These are phyloP conservation scores for Lasiodiplodia sp. DNA, from an alignment of 2,329 filamentous ascomycete genomes.

Conservation along the genomic window DNA sequence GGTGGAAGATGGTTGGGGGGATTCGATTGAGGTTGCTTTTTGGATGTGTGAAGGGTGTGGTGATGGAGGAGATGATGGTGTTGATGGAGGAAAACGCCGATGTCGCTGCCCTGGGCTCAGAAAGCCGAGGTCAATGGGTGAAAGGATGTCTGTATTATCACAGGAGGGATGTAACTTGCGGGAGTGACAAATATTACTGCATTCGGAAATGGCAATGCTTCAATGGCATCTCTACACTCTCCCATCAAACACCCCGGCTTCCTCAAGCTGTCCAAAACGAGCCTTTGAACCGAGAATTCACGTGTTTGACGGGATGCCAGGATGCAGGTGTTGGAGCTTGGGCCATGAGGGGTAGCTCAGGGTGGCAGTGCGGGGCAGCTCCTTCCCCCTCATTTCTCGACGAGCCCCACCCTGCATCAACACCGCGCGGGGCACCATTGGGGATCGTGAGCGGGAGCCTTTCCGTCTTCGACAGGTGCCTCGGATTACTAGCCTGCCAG, in stretches of 20 bases:
- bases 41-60: not conserved
- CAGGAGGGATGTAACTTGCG: too few relatives aligned
- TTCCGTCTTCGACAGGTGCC: not conserved
- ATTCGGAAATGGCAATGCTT: not conserved
- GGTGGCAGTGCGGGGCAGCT: conserved; percentile 5
- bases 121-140: not conserved
- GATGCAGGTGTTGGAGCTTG: not conserved
- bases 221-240: not conserved
- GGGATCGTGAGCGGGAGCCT: not conserved
- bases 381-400: not conserved
- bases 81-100: too few relatives aligned
- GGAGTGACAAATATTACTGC: too few relatives aligned
- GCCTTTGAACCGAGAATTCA: not conserved
- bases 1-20: too few relatives aligned
- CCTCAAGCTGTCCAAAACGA: not conserved
- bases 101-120: not conserved
- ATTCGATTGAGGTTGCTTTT: not conserved
- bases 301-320: not conserved
- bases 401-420: not conserved
- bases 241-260: not conserved
- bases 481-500: not conserved
- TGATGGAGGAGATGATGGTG: not conserved
- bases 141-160: not conserved
- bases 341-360: conserved; percentile 19
- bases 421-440: conserved; percentile 5